These are phyloP conservation scores for Claviceps fusiformis DNA, from an alignment of 2,329 filamentous ascomycete species.

Conservation along the genomic window DNA sequence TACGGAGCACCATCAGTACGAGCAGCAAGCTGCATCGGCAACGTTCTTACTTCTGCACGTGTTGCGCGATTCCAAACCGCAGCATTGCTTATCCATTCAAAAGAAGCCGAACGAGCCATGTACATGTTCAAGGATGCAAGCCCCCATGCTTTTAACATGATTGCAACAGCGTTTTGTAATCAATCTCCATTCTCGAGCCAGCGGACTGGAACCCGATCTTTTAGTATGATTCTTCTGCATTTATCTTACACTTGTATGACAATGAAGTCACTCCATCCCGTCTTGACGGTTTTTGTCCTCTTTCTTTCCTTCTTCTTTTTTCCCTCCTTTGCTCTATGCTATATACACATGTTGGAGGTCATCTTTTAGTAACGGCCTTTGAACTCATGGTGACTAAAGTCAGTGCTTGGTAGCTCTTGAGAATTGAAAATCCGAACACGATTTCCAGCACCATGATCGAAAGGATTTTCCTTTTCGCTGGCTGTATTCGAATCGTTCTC, in stretches of 20 bases:
- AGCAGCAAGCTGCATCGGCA: not conserved
- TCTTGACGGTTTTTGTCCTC: not conserved
- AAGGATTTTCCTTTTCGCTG: not conserved
- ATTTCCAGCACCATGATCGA: not conserved
- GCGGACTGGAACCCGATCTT: not conserved
- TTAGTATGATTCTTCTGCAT: not conserved
- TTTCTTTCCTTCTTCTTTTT: not conserved
- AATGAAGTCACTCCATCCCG: not conserved
- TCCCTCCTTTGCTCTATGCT: not conserved
- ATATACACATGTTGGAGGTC: not conserved
- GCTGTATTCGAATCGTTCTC: conserved; percentile 22
- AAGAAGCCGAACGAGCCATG: too few relatives aligned
- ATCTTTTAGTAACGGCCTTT: not conserved
- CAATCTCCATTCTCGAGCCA: not conserved
- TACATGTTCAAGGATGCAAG: not conserved
- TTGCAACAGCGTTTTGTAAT: not conserved
- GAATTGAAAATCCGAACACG: not conserved
- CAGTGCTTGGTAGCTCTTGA: not conserved
- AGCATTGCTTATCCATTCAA: too few relatives aligned
- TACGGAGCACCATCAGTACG: too few relatives aligned
- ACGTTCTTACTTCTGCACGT: not conserved
- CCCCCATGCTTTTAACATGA: not conserved
- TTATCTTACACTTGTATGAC: not conserved
- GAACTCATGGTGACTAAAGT: not conserved
- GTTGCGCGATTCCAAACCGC: not conserved